Evolutionary conservation across 306 rosid genomes (phyloP).

Genomic region (Acacia crassicarpa): DNA sequence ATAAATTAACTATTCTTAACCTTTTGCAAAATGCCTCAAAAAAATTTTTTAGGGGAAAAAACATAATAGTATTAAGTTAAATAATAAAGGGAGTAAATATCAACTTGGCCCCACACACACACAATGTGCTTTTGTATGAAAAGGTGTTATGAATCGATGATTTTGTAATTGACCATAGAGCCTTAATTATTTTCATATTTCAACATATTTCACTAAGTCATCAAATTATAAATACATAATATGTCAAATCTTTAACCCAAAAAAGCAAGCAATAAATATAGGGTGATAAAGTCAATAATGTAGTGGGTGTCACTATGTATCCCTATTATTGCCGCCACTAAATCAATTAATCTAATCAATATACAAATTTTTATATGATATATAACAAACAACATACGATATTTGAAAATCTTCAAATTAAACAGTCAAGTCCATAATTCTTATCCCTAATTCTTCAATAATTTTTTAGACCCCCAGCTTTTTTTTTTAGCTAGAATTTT

Average conservation of each 20-base stretch:
- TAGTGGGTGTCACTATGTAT: background rate
- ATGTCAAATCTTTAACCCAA: constrained; percentile 17
- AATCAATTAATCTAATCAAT: background rate
- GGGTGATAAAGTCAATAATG: background rate
- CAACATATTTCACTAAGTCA: constrained; percentile 21
- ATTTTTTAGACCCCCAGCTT: background rate
- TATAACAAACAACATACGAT: background rate
- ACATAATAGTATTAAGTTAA: no score
- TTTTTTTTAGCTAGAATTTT: background rate
- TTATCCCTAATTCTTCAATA: background rate
- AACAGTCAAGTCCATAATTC: constrained; percentile 1
- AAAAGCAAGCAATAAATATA: constrained; percentile 15
- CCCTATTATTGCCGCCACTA: background rate
- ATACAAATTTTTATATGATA: background rate
- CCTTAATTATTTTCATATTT: background rate
- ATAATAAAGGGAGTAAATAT: background rate
- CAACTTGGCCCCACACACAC: background rate
- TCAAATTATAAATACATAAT: background rate
- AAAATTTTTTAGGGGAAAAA: no score
- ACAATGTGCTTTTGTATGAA: background rate
- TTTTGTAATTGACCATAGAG: constrained; percentile 16
- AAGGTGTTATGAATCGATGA: background rate
- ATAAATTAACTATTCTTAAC: background rate
- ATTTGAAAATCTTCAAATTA: background rate
- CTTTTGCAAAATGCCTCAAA: background rate